Evolutionary conservation across 768 basidiomycete genomes (phyloP), one percentile per base, ranked within the genome.

Genomic region (Agrocybe praecox): DNA sequence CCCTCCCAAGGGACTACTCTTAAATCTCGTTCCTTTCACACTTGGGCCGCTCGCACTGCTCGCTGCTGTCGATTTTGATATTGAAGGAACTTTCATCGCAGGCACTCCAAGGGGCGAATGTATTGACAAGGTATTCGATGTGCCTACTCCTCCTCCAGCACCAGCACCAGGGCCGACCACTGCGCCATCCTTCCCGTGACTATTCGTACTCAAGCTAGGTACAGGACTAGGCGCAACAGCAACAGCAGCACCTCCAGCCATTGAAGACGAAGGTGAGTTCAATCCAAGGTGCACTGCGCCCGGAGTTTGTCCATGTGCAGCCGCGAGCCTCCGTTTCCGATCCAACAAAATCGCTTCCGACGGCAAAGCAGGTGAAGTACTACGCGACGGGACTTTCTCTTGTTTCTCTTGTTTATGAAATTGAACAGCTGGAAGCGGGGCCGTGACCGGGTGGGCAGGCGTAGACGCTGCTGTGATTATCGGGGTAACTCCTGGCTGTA

Each of bases 301-400:
- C 54, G 47, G 53, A 23, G 34, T 54, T 48, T 51, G 46, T 18
- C 18, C 46, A 23, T 47, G 52, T 18, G 63, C 55, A 10, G 65
- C 67, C 9, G 59, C 59, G 24, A 80, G 56, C 47, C 88, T 80
- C 43, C 88, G 82, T 60, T 81, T 88, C 64, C 89, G 82, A 52
- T 89, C 86, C 52, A 88, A 66, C 43, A 89, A 65, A 44, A 90
- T 77, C 1, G 87, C 87, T 65, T 90, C 89, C 15, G 90, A 75
- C 32, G 86, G 80, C 10, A n/a, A n/a, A n/a, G 77, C 75, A n/a
- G 84, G 82, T 6, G 82, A 80, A 7, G 71, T 42, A 19, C 59
- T 55, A 23, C 58, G 54, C 24, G 53, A 59, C 5, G 58, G 58
- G 2, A 45, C 19, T n/a, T n/a, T n/a, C n/a, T n/a, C n/a, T n/a